These are phyloP conservation scores for Salix dunnii DNA, from an alignment of 345 rosid species.

Conservation along the genomic window DNA sequence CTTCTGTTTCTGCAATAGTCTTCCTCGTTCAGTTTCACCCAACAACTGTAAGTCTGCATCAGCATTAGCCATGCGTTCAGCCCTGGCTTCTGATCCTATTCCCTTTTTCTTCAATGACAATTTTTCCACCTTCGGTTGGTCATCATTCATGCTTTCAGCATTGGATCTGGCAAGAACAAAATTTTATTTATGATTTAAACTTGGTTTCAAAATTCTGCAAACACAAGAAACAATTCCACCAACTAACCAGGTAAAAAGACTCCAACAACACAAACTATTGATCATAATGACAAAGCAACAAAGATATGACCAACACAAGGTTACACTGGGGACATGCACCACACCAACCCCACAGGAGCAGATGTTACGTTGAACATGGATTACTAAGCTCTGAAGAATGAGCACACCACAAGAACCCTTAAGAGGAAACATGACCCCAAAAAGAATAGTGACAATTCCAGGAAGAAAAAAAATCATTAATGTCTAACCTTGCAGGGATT, in stretches of 20 bases:
- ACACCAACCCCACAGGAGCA: neutral
- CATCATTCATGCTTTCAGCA: slow-evolving; percentile 50
- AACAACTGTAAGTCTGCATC: slow-evolving; percentile 76
- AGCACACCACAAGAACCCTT: neutral
- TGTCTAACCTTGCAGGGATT: slow-evolving; percentile 50
- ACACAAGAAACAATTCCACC: neutral
- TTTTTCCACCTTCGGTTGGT: slow-evolving; percentile 71
- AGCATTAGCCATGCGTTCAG: slow-evolving; percentile 68
- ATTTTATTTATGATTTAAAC: slow-evolving; percentile 8
- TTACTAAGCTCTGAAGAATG: neutral
- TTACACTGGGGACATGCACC: neutral
- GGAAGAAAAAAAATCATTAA: neutral
- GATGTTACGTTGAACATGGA: neutral
- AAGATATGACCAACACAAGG: neutral
- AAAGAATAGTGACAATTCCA: slow-evolving; percentile 1
- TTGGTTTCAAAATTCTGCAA: neutral
- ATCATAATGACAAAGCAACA: neutral
- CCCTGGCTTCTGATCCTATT: slow-evolving; percentile 86
- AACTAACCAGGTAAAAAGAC: neutral
- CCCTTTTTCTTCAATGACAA: slow-evolving; percentile 82
- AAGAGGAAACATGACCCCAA: neutral
- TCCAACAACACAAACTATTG: neutral
- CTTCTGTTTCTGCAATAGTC: slow-evolving; percentile 78
- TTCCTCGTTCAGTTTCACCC: slow-evolving; percentile 70
- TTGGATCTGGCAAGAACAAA: slow-evolving; percentile 38